A percentile compares a stretch with the other conserved stretches of the same genome.
These are phyloP conservation scores for Linanthus parryae DNA, from an alignment of 148 eudicot species.

Conservation along the genomic window DNA sequence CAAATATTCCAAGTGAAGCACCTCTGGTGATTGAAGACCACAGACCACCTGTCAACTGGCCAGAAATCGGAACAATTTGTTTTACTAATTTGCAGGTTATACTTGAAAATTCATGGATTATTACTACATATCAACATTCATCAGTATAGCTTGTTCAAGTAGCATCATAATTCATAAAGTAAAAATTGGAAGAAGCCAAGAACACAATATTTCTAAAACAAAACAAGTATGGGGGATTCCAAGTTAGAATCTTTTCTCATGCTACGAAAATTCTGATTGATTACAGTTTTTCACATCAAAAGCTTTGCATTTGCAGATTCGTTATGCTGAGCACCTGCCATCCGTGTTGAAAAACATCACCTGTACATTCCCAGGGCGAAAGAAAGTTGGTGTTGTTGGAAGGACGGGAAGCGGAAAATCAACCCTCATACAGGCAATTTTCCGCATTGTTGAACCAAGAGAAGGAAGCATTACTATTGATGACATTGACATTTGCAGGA, in stretches of 20 bases:
- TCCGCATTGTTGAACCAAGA: constrained; percentile 76
- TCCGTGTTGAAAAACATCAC: constrained; percentile 78
- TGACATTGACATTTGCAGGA: constrained; percentile 63
- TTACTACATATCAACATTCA: too few relatives aligned
- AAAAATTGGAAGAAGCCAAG: too few relatives aligned
- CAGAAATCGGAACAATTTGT: constrained; percentile 65
- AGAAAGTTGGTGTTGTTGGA: constrained; percentile 91
- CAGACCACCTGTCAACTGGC: constrained; percentile 79
- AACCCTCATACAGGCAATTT: constrained; percentile 90
- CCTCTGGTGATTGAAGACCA: constrained; percentile 57
- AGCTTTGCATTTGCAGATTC: constrained; percentile 48
- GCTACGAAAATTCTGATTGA: too few relatives aligned
- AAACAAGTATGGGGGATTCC: too few relatives aligned
- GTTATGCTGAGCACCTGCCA: constrained; percentile 94
- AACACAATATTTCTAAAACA: too few relatives aligned
- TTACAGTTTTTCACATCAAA: too few relatives aligned
- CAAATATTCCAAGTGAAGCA: constrained; percentile 78
- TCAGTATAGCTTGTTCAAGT: too few relatives aligned
- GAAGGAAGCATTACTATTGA: constrained; percentile 82
- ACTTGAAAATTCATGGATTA: too few relatives aligned
- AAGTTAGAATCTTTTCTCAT: too few relatives aligned
- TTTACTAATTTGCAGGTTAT: constrained; percentile 77
- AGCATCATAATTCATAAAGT: too few relatives aligned
- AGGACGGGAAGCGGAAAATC: constrained; percentile 98
- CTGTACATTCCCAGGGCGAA: constrained; percentile 88